Evolutionary conservation across 306 rosid species (phyloP), one percentile per base, ranked within the genome.

Genomic region (Quercus berberidifolia): DNA sequence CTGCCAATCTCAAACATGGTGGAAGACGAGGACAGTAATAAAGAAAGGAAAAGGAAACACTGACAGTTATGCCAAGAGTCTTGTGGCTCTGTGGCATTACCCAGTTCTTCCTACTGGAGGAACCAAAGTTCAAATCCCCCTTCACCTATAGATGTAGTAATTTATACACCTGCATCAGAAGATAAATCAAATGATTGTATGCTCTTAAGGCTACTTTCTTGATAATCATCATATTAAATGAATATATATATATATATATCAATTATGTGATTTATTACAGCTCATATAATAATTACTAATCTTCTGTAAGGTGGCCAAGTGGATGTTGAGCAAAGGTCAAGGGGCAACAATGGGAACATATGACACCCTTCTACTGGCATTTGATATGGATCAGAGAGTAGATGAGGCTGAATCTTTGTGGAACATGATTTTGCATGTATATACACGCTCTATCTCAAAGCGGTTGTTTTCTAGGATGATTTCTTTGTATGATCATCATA

Each of bases 271-370:
- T 64, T 14, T 35, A 35, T 23, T 35, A 13, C 1, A 31, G 28
- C 26, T 67, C 38, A 19, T 67, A 8, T 58, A 26, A 41, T 65
- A 20, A 55, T 81, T 75, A 71, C 75, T 65, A 74, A 59, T 78
- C 57, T 67, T 82, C 8, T 28, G 62, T 60, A 67, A 95, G 99
- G 88, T 95, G 82, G 94, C 99, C 9, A 95, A 95, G 87, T 93
- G 98, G 98, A 91, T 93, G 99, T 64, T 93, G 87, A 89, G 98
- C 94, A 93, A 86, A 87, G 99, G 98, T 65, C 98, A 93, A 82
- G 97, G 99, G 69, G 85, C 91, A 75, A 95, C 99, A 74, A 89
- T 95, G 96, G 97, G 93, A 82, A 93, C 98, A 3, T 95, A 90
- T 28, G 98, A 93, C 80, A 86, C 92, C 76, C 98, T 95, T 76